Percentiles rank a stretch among this genome's conserved stretches.
Evolutionary conservation across 306 rosid genomes (phyloP).

Genomic region (Begonia peltatifolia): DNA sequence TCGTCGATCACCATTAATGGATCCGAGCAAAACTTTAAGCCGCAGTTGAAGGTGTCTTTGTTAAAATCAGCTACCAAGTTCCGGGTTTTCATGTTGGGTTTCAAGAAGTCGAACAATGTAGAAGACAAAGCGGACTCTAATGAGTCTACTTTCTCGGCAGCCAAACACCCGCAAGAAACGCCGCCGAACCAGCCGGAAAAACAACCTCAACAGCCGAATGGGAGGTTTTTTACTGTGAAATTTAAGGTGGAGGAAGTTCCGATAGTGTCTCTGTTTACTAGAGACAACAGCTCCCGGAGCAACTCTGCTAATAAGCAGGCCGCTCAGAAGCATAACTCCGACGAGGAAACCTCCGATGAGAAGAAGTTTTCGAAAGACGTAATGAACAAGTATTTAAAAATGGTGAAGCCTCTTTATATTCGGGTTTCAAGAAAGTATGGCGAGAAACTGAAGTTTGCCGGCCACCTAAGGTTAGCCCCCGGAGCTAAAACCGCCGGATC

Average conservation of each 20-base stretch:
- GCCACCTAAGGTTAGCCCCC: slow-evolving; percentile 21
- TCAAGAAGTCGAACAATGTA: slow-evolving; percentile 42
- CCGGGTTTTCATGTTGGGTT: slow-evolving; percentile 66
- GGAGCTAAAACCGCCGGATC: slow-evolving; percentile 5
- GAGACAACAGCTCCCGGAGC: slow-evolving; percentile 60
- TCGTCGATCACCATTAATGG: slow-evolving; percentile 22
- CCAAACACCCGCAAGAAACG: slow-evolving; percentile 10
- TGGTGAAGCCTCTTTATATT: slow-evolving; percentile 79
- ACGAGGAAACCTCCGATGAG: slow-evolving; percentile 40
- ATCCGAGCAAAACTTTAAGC: slow-evolving; percentile 44
- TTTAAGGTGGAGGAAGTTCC: slow-evolving; percentile 82
- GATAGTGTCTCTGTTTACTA: slow-evolving; percentile 59
- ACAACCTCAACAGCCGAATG: slow-evolving; percentile 11
- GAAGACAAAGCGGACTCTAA: slow-evolving; percentile 23
- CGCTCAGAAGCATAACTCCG: slow-evolving; percentile 19
- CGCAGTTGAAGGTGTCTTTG: slow-evolving; percentile 45
- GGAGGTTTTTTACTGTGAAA: slow-evolving; percentile 55
- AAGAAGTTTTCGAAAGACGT: slow-evolving; percentile 75
- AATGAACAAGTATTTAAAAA: slow-evolving; percentile 66
- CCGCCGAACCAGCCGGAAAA: neutral
- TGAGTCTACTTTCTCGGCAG: slow-evolving; percentile 8
- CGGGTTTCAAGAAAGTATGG: slow-evolving; percentile 68
- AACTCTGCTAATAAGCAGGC: slow-evolving; percentile 15
- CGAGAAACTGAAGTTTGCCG: slow-evolving; percentile 44
- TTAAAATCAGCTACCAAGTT: slow-evolving; percentile 80